phyloP scores from a whole-genome alignment of 805 yeast genomes.

The Torulaspora quercuum region DNA sequence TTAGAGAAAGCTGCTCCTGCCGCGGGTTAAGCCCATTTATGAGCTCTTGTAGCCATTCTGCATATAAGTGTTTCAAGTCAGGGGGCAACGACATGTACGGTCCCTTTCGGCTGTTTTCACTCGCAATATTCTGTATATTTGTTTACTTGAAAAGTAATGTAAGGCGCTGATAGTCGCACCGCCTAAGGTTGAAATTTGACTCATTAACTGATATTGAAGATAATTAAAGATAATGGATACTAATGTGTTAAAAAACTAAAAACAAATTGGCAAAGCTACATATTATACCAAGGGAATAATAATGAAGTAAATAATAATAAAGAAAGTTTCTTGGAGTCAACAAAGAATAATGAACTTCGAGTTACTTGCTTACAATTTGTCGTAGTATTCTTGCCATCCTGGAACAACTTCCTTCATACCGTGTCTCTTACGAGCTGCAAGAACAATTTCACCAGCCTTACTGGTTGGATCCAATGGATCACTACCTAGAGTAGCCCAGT shows the following conservation, averaged over 20 bases:
- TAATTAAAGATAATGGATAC: constrained; percentile 7
- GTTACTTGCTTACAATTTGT: constrained; percentile 58
- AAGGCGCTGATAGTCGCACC: too few species aligned
- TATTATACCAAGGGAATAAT: constrained; percentile 11
- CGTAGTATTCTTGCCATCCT: constrained; percentile 99
- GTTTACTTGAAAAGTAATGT: too few species aligned
- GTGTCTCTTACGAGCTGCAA: constrained; percentile 83
- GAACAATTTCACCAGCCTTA: constrained; percentile 64
- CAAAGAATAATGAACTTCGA: constrained; percentile 13
- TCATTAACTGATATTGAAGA: too few species aligned
- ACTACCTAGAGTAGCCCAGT: constrained; percentile 89
- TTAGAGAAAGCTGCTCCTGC: constrained; percentile 51
- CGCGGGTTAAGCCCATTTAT: constrained; percentile 43
- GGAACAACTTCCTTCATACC: constrained; percentile 97
- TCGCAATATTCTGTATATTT: too few species aligned
- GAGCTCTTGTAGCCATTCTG: constrained; percentile 57
- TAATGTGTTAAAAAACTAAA: constrained; percentile 18
- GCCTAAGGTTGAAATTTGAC: too few species aligned
- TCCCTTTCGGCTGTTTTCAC: too few species aligned
- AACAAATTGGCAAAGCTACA: constrained; percentile 18
- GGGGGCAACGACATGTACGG: constrained; percentile 41
- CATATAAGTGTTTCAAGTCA: constrained; percentile 51
- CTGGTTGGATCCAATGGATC: constrained; percentile 86
- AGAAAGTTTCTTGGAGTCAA: constrained; percentile 1
- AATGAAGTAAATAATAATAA: constrained; percentile 7